phyloP scores from a whole-genome alignment of 306 rosid genomes.

The Geum urbanum region DNA sequence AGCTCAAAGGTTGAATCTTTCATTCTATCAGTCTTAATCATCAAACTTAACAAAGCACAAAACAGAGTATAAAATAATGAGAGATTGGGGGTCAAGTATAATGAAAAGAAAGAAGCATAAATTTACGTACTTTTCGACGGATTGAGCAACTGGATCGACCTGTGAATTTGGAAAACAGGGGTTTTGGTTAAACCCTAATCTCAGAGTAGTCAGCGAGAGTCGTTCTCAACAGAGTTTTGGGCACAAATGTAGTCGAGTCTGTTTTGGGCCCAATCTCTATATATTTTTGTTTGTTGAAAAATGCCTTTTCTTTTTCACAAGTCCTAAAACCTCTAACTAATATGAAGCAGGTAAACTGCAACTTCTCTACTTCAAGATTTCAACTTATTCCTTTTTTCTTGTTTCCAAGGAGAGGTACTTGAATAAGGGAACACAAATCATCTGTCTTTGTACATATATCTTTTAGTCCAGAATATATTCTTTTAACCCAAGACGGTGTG shows the following conservation, averaged over 20 bases:
- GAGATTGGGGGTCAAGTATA: neutral
- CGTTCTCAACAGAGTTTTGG: neutral
- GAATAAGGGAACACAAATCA: neutral
- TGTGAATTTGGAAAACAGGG: neutral
- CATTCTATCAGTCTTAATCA: neutral
- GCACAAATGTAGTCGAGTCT: neutral
- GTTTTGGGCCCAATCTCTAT: neutral
- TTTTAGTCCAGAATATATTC: neutral
- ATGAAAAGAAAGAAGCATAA: neutral
- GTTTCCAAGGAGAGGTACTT: neutral
- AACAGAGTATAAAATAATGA: neutral
- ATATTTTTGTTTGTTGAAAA: neutral
- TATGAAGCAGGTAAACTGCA: neutral
- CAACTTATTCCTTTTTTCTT: neutral
- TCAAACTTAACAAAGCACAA: neutral
- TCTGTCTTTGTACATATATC: neutral
- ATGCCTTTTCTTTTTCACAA: no score
- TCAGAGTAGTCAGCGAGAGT: neutral
- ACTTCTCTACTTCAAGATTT: neutral
- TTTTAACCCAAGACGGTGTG: neutral
- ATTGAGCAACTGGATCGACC: slow-evolving; percentile 5
- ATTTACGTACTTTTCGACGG: neutral
- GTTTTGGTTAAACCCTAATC: neutral
- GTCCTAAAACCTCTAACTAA: neutral
- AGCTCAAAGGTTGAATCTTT: neutral